A percentile compares a stretch with the other conserved stretches of the same genome.
phyloP scores from a whole-genome alignment of 2,329 filamentous ascomycete genomes.

The Hymenoscyphus scutula region DNA sequence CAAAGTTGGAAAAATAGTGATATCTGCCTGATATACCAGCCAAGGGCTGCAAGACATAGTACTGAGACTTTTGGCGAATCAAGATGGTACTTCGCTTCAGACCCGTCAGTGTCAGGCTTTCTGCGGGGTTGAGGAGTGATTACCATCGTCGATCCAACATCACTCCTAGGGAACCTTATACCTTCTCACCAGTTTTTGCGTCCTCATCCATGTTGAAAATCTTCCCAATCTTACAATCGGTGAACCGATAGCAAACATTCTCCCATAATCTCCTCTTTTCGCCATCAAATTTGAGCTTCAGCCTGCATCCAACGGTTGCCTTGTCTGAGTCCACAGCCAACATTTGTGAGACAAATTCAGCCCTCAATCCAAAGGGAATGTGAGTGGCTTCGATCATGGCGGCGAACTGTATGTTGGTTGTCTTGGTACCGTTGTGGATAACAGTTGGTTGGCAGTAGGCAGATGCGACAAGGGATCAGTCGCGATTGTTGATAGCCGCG shows the following conservation, averaged over 20 bases:
- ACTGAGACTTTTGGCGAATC: background rate
- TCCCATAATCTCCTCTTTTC: background rate
- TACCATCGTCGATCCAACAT: background rate
- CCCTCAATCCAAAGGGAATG: background rate
- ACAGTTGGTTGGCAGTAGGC: slow-evolving; percentile 1
- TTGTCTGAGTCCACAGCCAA: background rate
- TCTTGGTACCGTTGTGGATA: background rate
- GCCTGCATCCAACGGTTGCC: background rate
- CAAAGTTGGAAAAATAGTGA: too few relatives aligned
- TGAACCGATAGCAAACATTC: background rate
- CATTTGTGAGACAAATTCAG: slow-evolving; percentile 3
- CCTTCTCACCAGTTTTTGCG: background rate
- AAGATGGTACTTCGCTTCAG: background rate
- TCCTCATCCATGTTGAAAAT: background rate
- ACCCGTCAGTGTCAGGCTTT: background rate
- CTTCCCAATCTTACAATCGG: background rate
- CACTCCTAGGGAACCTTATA: background rate
- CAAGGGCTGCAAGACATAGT: background rate
- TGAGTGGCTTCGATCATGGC: slow-evolving; percentile 2
- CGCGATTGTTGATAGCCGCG: background rate
- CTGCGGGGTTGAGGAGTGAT: background rate
- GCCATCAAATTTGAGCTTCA: background rate
- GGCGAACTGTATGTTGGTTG: background rate
- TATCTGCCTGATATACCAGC: too few relatives aligned
- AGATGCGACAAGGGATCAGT: background rate